A percentile compares a stretch with the other conserved stretches of the same genome.
Conservation (phyloP, 805 yeast genomes). For the Blastobotrys robertii region DNA sequence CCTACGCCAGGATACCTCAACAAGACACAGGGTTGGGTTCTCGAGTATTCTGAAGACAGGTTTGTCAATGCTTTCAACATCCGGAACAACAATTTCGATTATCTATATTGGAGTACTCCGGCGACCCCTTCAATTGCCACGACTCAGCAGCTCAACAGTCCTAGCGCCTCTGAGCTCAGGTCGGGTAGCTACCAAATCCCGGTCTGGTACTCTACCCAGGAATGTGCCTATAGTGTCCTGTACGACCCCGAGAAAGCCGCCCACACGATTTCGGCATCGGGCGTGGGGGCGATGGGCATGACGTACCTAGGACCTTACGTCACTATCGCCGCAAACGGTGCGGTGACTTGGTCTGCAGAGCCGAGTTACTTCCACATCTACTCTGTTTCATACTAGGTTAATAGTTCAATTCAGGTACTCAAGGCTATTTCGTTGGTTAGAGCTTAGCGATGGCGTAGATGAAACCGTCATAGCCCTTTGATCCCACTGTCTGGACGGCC, state of each 20-base stretch:
- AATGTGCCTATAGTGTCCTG: neutral
- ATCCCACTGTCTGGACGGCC: slow-evolving; percentile 11
- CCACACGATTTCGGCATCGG: neutral
- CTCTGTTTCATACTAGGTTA: slow-evolving; percentile 1
- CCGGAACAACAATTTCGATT: neutral
- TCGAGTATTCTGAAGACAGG: neutral
- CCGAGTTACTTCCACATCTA: neutral
- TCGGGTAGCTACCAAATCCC: neutral
- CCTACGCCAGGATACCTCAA: neutral
- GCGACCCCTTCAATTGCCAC: too few species aligned
- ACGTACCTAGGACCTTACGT: neutral
- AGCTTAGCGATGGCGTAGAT: slow-evolving; percentile 8
- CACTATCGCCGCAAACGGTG: neutral
- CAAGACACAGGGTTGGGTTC: neutral
- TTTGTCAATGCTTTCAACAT: neutral
- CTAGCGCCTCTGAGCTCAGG: too few species aligned
- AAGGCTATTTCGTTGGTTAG: too few species aligned
- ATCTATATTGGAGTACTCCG: too few species aligned
- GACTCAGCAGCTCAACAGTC: too few species aligned
- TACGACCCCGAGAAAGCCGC: neutral
- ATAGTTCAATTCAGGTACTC: too few species aligned
- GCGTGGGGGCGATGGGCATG: neutral
- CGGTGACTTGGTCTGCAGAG: neutral
- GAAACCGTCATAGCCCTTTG: slow-evolving; percentile 10
- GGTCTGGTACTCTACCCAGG: neutral